A percentile compares a stretch with the other conserved stretches of the same genome.
Conservation (phyloP, 805 yeast species). For the Candida jianshihensis region DNA sequence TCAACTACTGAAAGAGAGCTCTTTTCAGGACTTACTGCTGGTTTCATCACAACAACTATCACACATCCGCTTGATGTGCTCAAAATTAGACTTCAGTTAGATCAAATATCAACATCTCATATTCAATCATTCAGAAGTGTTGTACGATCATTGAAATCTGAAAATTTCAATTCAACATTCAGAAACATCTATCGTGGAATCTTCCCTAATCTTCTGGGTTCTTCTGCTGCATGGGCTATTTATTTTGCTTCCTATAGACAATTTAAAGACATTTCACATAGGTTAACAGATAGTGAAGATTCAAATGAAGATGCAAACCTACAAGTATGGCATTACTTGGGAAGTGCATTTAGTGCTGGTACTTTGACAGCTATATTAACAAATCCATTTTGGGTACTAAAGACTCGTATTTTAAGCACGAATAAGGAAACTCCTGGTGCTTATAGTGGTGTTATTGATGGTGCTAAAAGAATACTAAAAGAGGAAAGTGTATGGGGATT, state of each 20-base stretch:
- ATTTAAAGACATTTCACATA: constrained; percentile 37
- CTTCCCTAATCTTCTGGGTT: constrained; percentile 66
- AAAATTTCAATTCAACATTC: background rate
- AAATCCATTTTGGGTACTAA: constrained; percentile 93
- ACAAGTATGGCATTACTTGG: constrained; percentile 39
- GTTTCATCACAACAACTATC: constrained; percentile 67
- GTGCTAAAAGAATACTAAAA: constrained; percentile 38
- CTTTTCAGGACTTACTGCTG: constrained; percentile 73
- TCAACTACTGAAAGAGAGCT: constrained; percentile 36
- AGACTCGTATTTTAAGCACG: constrained; percentile 59
- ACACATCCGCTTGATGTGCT: constrained; percentile 89
- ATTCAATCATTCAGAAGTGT: constrained; percentile 22
- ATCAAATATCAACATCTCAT: constrained; percentile 27
- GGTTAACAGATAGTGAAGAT: constrained; percentile 7
- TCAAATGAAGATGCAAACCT: constrained; percentile 26
- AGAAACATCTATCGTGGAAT: constrained; percentile 18
- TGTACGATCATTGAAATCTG: constrained; percentile 9
- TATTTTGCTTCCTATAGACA: constrained; percentile 75
- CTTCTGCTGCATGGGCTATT: constrained; percentile 81
- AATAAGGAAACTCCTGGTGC: constrained; percentile 38
- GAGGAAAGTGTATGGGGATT: constrained; percentile 57
- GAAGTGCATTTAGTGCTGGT: constrained; percentile 67
- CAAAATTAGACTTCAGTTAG: constrained; percentile 76
- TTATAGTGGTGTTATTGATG: constrained; percentile 52
- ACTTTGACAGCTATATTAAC: constrained; percentile 66